Percentiles rank a stretch among this genome's conserved stretches.
Conservation (phyloP, 371 early-diverging fungal genomes). For the Zychaea mexicana region DNA sequence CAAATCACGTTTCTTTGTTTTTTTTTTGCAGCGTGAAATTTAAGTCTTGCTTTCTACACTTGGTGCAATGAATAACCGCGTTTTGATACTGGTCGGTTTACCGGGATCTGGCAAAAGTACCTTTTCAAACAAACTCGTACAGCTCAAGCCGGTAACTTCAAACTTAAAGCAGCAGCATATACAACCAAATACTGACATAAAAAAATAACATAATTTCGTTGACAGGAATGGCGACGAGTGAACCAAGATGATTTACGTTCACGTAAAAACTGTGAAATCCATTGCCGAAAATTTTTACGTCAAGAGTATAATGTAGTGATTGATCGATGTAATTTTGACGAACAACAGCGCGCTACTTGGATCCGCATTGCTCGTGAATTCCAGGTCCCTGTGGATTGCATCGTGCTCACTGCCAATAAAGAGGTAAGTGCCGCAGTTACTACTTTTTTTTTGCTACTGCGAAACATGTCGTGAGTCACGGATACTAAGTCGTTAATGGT, state of each 20-base stretch:
- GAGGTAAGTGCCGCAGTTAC: conserved; percentile 31
- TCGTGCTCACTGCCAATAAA: conserved; percentile 66
- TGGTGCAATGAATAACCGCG: conserved; percentile 23
- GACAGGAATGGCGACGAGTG: conserved; percentile 41
- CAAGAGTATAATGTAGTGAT: conserved; percentile 66
- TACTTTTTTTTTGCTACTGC: background rate
- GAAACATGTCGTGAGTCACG: too few species aligned
- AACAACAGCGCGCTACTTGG: conserved; percentile 73
- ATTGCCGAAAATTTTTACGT: conserved; percentile 33
- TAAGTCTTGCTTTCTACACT: background rate
- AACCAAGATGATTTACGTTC: conserved; percentile 74
- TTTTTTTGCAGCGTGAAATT: too few species aligned
- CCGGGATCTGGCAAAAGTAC: conserved; percentile 75
- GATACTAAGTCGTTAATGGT: too few species aligned
- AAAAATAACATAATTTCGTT: background rate
- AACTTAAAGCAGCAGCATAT: background rate
- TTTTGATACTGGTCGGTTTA: conserved; percentile 67
- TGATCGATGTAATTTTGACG: conserved; percentile 82
- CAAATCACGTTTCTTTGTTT: too few species aligned
- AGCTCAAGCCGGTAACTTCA: conserved; percentile 16
- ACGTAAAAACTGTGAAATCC: conserved; percentile 64
- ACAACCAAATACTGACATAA: background rate
- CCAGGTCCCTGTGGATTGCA: conserved; percentile 64
- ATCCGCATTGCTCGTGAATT: conserved; percentile 61
- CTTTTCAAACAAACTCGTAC: conserved; percentile 55